These are phyloP conservation scores for Phytophthora pinifolia DNA, from an alignment of 352 stramenopile species.

Conservation along the genomic window DNA sequence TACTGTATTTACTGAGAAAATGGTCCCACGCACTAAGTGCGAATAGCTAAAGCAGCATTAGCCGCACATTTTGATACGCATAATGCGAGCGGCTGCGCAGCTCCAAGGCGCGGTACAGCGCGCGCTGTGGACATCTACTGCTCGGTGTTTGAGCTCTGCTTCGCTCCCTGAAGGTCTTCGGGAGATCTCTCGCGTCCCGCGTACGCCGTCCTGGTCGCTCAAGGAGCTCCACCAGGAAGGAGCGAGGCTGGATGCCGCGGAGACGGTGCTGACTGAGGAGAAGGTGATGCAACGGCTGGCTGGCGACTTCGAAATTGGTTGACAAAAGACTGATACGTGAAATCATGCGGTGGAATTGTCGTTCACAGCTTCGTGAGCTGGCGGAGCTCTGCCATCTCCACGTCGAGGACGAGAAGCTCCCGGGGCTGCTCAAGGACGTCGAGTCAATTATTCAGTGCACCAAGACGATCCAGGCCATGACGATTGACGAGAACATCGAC, in stretches of 20 bases:
- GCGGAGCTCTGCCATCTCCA: slow-evolving; percentile 84
- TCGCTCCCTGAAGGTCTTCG: slow-evolving; percentile 49
- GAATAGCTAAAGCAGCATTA: not conserved
- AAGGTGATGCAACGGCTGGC: slow-evolving; percentile 42
- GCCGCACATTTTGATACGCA: slow-evolving; percentile 7
- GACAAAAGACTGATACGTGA: slow-evolving; percentile 1
- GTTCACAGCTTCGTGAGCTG: slow-evolving; percentile 72
- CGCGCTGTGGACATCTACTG: not conserved
- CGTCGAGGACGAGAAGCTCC: slow-evolving; percentile 70
- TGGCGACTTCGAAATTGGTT: too few species aligned
- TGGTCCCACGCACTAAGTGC: slow-evolving; percentile 8
- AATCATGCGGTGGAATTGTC: not conserved
- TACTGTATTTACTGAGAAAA: too few species aligned
- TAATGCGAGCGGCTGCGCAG: slow-evolving; percentile 14
- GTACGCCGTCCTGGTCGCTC: slow-evolving; percentile 79
- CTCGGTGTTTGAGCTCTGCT: slow-evolving; percentile 21
- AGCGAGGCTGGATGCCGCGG: slow-evolving; percentile 34
- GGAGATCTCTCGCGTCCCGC: slow-evolving; percentile 62
- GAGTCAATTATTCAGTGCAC: slow-evolving; percentile 89
- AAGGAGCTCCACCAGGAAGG: slow-evolving; percentile 76
- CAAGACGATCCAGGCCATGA: slow-evolving; percentile 84
- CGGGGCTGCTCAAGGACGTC: slow-evolving; percentile 73
- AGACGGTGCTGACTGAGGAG: slow-evolving; percentile 57
- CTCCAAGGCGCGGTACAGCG: slow-evolving; percentile 20
- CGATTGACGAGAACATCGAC: slow-evolving; percentile 80